phyloP scores from a whole-genome alignment of 2,329 filamentous ascomycete genomes.

The Pseudocercospora ulei region DNA sequence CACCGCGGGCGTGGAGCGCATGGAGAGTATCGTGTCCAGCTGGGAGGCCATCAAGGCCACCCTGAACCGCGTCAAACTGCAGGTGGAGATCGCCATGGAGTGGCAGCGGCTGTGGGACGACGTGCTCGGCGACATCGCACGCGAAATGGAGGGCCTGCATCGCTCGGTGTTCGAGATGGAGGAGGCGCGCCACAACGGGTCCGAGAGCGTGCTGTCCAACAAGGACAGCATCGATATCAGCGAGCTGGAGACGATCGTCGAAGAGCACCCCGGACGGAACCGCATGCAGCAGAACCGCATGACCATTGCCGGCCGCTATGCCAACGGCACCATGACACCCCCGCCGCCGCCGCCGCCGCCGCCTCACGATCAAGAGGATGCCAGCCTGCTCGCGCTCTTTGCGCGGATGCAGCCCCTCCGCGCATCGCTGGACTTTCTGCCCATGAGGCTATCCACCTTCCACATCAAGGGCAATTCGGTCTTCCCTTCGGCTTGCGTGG shows the following conservation, averaged over 20 bases:
- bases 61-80: slow-evolving; percentile 69
- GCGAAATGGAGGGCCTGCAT: slow-evolving; percentile 70
- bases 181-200: slow-evolving; percentile 76
- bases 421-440: slow-evolving; percentile 87
- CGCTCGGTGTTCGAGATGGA: slow-evolving; percentile 95
- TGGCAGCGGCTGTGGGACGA: slow-evolving; percentile 97
- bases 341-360: slow-evolving; percentile 46
- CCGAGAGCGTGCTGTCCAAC: slow-evolving; percentile 51
- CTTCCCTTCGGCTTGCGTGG: slow-evolving; percentile 85
- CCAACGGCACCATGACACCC: slow-evolving; percentile 27
- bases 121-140: slow-evolving; percentile 84
- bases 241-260: slow-evolving; percentile 85
- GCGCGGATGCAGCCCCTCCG: slow-evolving; percentile 89
- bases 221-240: slow-evolving; percentile 61
- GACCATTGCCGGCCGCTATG: slow-evolving; percentile 54
- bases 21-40: slow-evolving; percentile 74
- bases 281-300: slow-evolving; percentile 52
- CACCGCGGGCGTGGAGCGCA: slow-evolving; percentile 66
- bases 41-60: slow-evolving; percentile 75
- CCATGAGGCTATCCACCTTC: slow-evolving; percentile 86
- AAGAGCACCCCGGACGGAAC: slow-evolving; percentile 58
- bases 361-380: slow-evolving; percentile 63
- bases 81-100: slow-evolving; percentile 96
- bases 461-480: slow-evolving; percentile 63
- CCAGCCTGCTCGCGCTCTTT: slow-evolving; percentile 77